phyloP scores from a whole-genome alignment of 2,329 filamentous ascomycete species.

The Fusarium succisae region DNA sequence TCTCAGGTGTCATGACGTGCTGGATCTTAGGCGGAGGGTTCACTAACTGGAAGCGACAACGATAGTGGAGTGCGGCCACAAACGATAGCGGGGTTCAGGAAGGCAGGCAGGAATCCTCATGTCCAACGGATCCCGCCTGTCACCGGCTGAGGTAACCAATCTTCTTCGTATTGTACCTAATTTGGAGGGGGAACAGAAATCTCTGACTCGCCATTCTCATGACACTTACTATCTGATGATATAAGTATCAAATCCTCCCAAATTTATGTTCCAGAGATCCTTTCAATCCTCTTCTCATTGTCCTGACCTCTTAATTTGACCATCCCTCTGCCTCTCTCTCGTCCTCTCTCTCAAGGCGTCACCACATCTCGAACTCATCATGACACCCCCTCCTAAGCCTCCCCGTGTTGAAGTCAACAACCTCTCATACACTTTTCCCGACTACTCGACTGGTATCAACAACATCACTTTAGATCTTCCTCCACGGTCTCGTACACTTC shows the following conservation, averaged over 20 bases:
- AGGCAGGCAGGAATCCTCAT: neutral
- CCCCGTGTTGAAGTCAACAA: conserved; percentile 77
- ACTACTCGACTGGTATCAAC: conserved; percentile 80
- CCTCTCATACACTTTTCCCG: conserved; percentile 89
- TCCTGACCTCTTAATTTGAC: neutral
- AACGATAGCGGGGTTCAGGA: conserved; percentile 24
- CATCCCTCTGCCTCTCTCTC: neutral
- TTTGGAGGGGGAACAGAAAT: conserved; percentile 24
- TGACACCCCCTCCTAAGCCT: conserved; percentile 44
- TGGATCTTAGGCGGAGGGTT: conserved; percentile 26
- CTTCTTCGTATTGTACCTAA: conserved; percentile 1
- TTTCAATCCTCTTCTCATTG: neutral
- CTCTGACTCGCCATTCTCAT: conserved; percentile 11
- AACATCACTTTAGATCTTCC: conserved; percentile 81
- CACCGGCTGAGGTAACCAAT: conserved; percentile 12
- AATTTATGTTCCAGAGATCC: neutral
- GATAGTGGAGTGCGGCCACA: neutral
- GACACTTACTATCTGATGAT: neutral
- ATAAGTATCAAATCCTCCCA: neutral
- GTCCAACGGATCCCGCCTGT: conserved; percentile 36
- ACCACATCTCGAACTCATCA: conserved; percentile 13
- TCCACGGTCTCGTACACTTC: conserved; percentile 82
- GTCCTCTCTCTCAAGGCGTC: neutral
- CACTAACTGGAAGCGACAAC: neutral
- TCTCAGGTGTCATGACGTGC: conserved; percentile 29